A percentile compares a stretch with the other conserved stretches of the same genome.
Evolutionary conservation across 257 asterid species (phyloP).

Genomic region (Lavandula angustifolia): DNA sequence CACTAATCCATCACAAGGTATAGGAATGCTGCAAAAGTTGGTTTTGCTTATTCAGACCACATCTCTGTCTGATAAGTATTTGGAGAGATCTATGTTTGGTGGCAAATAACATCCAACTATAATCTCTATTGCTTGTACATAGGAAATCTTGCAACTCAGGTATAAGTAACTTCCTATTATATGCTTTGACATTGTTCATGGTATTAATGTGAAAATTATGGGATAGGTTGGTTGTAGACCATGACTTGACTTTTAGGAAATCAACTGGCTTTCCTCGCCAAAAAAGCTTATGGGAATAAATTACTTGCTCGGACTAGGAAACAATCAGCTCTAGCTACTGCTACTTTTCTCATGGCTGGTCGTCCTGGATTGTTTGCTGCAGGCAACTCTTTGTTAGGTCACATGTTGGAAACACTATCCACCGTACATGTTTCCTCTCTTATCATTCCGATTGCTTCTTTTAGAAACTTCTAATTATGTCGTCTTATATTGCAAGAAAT

Average conservation of each 20-base stretch:
- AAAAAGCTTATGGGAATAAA: neutral
- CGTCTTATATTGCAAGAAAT: neutral
- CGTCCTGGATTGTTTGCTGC: slow-evolving; percentile 11
- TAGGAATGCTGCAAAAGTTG: slow-evolving; percentile 5
- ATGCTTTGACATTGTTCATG: slow-evolving; percentile 12
- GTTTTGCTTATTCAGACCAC: slow-evolving; percentile 8
- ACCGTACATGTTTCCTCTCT: slow-evolving; percentile 3
- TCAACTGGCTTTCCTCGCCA: neutral
- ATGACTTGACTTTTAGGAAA: slow-evolving; percentile 1
- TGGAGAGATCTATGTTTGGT: slow-evolving; percentile 12
- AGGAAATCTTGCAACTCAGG: neutral
- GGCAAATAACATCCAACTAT: slow-evolving; percentile 1
- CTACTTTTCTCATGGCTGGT: slow-evolving; percentile 5
- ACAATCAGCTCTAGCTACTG: slow-evolving; percentile 9
- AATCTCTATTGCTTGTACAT: neutral
- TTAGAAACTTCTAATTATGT: neutral
- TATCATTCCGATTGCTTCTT: slow-evolving; percentile 8
- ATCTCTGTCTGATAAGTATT: slow-evolving; percentile 4
- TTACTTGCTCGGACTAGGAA: slow-evolving; percentile 3
- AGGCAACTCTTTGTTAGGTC: slow-evolving; percentile 13
- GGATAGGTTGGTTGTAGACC: slow-evolving; percentile 19
- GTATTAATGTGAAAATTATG: slow-evolving; percentile 1
- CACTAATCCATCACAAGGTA: slow-evolving; percentile 3
- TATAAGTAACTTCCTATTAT: slow-evolving; percentile 4
- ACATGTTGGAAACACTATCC: slow-evolving; percentile 2